Evolutionary conservation across 352 stramenopile species (phyloP).

Genomic region (Pythium rhizo-oryzae): DNA sequence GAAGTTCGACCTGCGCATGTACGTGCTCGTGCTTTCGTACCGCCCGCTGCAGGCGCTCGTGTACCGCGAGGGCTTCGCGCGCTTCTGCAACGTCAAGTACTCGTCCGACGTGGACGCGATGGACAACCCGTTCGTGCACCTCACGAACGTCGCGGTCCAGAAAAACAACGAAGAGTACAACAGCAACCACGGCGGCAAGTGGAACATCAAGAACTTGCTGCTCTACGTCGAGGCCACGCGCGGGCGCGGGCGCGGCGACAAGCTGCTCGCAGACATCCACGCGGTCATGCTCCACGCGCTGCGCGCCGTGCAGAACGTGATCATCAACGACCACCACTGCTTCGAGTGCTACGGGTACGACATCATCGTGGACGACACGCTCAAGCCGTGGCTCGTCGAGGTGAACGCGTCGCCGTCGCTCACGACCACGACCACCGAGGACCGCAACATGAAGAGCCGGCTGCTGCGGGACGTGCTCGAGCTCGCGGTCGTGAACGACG

Average conservation of each 20-base stretch:
- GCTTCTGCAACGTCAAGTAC: constrained; percentile 93
- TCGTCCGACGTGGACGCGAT: constrained; percentile 83
- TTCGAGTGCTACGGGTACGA: constrained; percentile 97
- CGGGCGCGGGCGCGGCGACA: constrained; percentile 52
- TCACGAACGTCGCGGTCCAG: constrained; percentile 91
- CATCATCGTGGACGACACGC: constrained; percentile 91
- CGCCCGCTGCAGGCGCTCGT: constrained; percentile 78
- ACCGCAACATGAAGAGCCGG: constrained; percentile 81
- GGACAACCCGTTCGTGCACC: constrained; percentile 91
- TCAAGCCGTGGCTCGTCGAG: constrained; percentile 94
- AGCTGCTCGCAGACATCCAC: constrained; percentile 69
- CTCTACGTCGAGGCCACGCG: constrained; percentile 84
- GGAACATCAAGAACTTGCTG: constrained; percentile 86
- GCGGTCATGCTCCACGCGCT: constrained; percentile 88
- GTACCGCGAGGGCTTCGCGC: constrained; percentile 90
- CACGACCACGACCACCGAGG: constrained; percentile 65
- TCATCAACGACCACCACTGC: constrained; percentile 94
- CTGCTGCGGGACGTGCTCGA: constrained; percentile 75
- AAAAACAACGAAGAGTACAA: constrained; percentile 94
- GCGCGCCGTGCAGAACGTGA: constrained; percentile 88
- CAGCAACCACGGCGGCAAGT: constrained; percentile 89
- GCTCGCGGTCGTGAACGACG: constrained; percentile 54
- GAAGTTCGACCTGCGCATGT: constrained; percentile 94
- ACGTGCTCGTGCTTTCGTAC: constrained; percentile 92
- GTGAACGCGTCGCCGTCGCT: constrained; percentile 83